Evolutionary conservation across 768 basidiomycete species (phyloP).

Genomic region (Tulasnella sp.): DNA sequence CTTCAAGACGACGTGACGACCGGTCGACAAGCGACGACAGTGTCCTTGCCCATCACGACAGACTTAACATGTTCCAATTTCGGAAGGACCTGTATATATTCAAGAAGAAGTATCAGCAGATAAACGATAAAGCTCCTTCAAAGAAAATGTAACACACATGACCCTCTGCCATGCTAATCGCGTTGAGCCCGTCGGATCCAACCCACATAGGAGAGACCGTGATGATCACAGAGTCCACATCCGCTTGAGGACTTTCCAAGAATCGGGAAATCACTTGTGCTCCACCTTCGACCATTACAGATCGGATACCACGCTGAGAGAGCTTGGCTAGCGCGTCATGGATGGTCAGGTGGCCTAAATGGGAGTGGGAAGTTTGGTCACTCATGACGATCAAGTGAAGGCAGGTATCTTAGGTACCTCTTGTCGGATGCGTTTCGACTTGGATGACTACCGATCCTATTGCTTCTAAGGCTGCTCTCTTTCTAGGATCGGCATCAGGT

Average conservation of each 20-base stretch:
- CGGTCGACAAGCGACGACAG: conserved; percentile 23
- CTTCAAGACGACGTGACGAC: too few relatives aligned
- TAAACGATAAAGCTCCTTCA: background rate
- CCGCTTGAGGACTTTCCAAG: conserved; percentile 28
- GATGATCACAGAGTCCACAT: conserved; percentile 65
- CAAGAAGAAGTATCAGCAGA: background rate
- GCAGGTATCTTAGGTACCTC: conserved; percentile 12
- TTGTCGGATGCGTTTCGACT: conserved; percentile 29
- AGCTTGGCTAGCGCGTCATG: conserved; percentile 42
- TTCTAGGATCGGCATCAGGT: conserved; percentile 28
- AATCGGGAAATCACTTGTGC: conserved; percentile 70
- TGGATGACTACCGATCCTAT: conserved; percentile 60
- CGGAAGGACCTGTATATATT: conserved; percentile 19
- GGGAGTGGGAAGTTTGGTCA: background rate
- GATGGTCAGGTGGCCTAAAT: conserved; percentile 35
- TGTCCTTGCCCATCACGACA: conserved; percentile 27
- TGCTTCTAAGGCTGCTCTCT: conserved; percentile 34
- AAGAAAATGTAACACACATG: conserved; percentile 17
- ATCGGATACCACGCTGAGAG: conserved; percentile 44
- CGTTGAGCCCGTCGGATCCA: conserved; percentile 57
- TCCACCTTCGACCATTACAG: conserved; percentile 95
- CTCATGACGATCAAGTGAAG: background rate
- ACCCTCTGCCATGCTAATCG: conserved; percentile 31
- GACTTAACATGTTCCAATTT: conserved; percentile 25
- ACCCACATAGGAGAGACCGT: conserved; percentile 83